phyloP scores from a whole-genome alignment of 495 filamentous ascomycete genomes.

The Talaromyces ruber region DNA sequence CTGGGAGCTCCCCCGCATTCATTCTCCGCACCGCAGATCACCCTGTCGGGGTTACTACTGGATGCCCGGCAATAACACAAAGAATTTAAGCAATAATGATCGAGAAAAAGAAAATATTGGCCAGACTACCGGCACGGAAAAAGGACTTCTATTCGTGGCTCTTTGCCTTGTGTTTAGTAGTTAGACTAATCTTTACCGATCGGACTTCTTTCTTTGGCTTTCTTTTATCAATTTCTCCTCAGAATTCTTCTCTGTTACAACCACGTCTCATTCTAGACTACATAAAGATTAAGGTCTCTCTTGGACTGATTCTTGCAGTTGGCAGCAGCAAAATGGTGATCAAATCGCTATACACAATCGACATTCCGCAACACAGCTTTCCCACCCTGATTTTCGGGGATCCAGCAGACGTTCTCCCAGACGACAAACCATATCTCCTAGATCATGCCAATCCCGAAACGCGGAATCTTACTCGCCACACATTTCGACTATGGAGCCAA shows the following conservation, averaged over 20 bases:
- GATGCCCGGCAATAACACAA: neutral
- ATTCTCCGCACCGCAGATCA: neutral
- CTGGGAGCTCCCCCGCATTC: neutral
- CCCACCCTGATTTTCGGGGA: conserved; percentile 42
- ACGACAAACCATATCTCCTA: conserved; percentile 26
- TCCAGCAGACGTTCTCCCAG: conserved; percentile 34
- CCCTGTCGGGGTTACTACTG: neutral
- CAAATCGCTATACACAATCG: conserved; percentile 40
- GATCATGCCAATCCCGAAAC: conserved; percentile 46
- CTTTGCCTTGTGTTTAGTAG: neutral
- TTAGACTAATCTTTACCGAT: neutral
- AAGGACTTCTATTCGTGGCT: neutral
- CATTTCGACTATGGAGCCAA: conserved; percentile 62
- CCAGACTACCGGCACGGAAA: neutral
- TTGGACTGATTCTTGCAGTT: neutral
- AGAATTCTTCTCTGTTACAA: neutral
- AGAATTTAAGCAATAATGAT: neutral
- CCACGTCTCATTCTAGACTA: neutral
- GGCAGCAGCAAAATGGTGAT: conserved; percentile 34
- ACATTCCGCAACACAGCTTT: conserved; percentile 40
- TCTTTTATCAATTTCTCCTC: neutral
- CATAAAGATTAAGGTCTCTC: neutral
- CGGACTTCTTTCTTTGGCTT: neutral
- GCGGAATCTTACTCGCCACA: conserved; percentile 44
- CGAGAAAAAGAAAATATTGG: neutral